Evolutionary conservation across 352 stramenopile species (phyloP), one percentile per base, ranked within the genome.

Genomic region (Phytopythium delawarense): DNA sequence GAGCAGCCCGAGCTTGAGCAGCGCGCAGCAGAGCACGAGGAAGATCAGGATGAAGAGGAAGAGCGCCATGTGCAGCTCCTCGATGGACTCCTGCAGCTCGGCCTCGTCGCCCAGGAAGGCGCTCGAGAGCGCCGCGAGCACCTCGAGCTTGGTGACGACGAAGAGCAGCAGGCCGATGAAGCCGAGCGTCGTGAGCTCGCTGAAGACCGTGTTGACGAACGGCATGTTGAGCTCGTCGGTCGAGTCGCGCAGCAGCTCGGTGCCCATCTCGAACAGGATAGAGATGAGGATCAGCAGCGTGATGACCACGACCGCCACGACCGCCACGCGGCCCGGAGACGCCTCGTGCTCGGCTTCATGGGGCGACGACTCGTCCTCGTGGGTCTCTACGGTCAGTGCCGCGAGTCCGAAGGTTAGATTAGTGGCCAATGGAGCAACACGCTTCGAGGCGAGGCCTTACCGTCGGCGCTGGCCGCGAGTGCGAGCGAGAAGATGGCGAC

Each of bases 11-110:
- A 90, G 72, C n/a, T 75, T 78, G 37, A 92, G 72, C 34, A 90
- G 63, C 2, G 66, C 75, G 18, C 76, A 73, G 65, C 83, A 90
- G 18, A 92, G 71, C 35, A 88, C 70, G 35, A 92, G 71, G 65
- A 92, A 92, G 66, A 90, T 89, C 65, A 90, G 61, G 55, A 92
- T 84, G 66, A 92, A 92, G 59, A 90, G 76, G 64, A 92, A 92
- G n/a, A 92, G 69, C 5, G 73, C 80, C 80, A 92, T 89, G 56
- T 92, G 82, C n/a, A 92, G 70, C 63, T 76, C 66, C 46, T 92
- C 82, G 56, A 92, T 85, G 52, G 81, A 89, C 67, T 90, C 82
- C 46, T 87, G 78, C 15, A 92, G 66, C 64, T 90, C 72, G 4
- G 70, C 63, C 4, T 64, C 64, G 13, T 74, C 70, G 51, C 75